phyloP scores from a whole-genome alignment of 352 stramenopile species.

The Vaucheria bursata region DNA sequence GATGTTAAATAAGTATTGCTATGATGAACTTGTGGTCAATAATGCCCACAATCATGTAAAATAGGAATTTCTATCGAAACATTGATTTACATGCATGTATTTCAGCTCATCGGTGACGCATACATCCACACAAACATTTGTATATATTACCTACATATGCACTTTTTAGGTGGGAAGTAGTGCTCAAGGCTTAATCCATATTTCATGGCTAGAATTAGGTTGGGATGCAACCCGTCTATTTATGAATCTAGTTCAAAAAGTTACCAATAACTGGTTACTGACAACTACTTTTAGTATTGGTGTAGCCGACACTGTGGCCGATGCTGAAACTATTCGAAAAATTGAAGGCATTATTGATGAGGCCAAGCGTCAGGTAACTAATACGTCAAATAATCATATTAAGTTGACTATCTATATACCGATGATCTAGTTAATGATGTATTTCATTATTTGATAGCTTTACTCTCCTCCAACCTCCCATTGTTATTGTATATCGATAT shows the following conservation, averaged over 20 bases:
- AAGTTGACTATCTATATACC: not conserved
- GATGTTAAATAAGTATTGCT: no score
- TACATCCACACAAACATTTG: no score
- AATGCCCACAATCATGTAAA: no score
- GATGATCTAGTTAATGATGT: not conserved
- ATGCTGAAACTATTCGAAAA: constrained; percentile 91
- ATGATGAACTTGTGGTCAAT: no score
- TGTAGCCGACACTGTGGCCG: constrained; percentile 95
- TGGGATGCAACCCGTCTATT: constrained; percentile 74
- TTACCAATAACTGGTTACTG: constrained; percentile 97
- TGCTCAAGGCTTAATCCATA: constrained; percentile 93
- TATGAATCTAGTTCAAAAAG: constrained; percentile 80
- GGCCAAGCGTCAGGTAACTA: constrained; percentile 81
- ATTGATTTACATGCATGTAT: no score
- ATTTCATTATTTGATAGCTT: no score
- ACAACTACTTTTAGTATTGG: constrained; percentile 95
- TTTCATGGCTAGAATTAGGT: constrained; percentile 84
- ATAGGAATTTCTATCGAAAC: no score
- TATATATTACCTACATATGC: no score
- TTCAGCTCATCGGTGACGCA: no score
- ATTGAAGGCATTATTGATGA: constrained; percentile 98
- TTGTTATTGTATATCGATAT: no score
- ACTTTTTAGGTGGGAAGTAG: constrained; percentile 83
- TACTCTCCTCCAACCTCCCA: no score
- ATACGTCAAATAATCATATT: constrained; percentile 4